Evolutionary conservation across 495 filamentous ascomycete species (phyloP), one percentile per base, ranked within the genome.

Genomic region (Lasiosphaeria miniovina): DNA sequence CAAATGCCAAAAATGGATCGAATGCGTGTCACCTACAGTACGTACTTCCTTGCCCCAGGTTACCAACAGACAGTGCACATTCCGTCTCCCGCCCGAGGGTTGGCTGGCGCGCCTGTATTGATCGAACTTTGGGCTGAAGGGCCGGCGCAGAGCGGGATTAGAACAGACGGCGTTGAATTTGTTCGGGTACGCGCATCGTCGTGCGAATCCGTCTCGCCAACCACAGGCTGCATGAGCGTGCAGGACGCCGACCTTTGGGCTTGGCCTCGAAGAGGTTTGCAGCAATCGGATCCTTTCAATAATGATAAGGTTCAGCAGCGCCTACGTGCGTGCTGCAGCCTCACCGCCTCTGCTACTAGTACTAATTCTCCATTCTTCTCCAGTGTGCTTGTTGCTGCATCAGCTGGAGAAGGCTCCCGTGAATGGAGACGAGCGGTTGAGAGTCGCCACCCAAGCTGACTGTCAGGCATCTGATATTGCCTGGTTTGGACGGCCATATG

Each of bases 281-380:
- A 46, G 43, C 43, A n/a, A 46, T 46, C 43, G 40, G 10, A 45
- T 45, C 40, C 49, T 51, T 31, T 51, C n/a, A 35, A 51, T n/a
- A 3, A 4, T 17, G 24, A 51, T 55, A 50, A 38, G 52, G 50
- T 32, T 60, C 59, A 53, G 31, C 36, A 45, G 43, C 35, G 48
- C 54, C 46, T 46, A 54, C 59, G 49, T 61, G 53, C 59, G 49
- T 61, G 6, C 52, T 61, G 59, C 59, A 61, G 59, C 54, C 59
- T 61, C 59, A 61, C 59, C 59, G 59, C 59, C 46, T 61, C 58
- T 14, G 12, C 7, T 17, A 32, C 49, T 35, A n/a, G 32, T 17
- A 9, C 6, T 51, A 14, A 11, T n/a, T 49, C 49, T 31, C n/a
- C 32, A 11, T 24, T 51, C 7, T 1, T 0, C 5, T 10, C 24